Base-by-base conservation (phyloP, 306 rosid species). In the Purshia tridentata region DNA sequence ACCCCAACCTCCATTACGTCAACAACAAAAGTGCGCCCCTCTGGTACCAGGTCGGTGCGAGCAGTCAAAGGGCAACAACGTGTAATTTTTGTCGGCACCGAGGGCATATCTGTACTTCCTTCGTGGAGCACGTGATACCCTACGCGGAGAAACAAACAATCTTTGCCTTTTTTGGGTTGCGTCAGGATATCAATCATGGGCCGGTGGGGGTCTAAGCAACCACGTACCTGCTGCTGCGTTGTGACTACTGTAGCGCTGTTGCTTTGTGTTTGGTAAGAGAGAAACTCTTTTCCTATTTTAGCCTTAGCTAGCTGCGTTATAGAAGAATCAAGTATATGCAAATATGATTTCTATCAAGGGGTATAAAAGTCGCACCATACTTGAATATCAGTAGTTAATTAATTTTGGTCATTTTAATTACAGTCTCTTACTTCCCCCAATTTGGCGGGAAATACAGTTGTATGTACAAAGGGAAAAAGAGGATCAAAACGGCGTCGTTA, bases 31-130 rank as follows among this genome's bases (percentile, higher is more conserved):
- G 23, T 4, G 15, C n/a, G 62, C 15, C 13, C 8, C 10, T 4
- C 4, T 14, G 5, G 35, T 19, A 9, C 72, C n/a, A 49, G 63
- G 81, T 77, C 81, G 81, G 76, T 77, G 56, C 35, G 35, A 23
- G 35, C 20, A 44, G 47, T 29, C 65, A 10, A 56, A 12, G 12
- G 62, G 13, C 5, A n/a, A 16, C 46, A 47, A 19, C n/a, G 8
- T 12, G 77, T 37, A 39, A 55, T 9, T 64, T 9, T 7, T 62
- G 69, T 56, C 74, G 68, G 73, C 16, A 4, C 14, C 12, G 5
- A 50, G 54, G 73, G n/a, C 1, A 57, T 12, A 55, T 42, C 16
- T 1, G 77, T 49, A 37, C 56, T 46, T 49, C 0, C 2, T 0
- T 1, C 14, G 0, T 6, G 0, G 35, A 11, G 35, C 45, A 22